These are phyloP conservation scores for Tilletia setariae DNA, from an alignment of 1,284 basidiomycete genomes.

Conservation along the genomic window DNA sequence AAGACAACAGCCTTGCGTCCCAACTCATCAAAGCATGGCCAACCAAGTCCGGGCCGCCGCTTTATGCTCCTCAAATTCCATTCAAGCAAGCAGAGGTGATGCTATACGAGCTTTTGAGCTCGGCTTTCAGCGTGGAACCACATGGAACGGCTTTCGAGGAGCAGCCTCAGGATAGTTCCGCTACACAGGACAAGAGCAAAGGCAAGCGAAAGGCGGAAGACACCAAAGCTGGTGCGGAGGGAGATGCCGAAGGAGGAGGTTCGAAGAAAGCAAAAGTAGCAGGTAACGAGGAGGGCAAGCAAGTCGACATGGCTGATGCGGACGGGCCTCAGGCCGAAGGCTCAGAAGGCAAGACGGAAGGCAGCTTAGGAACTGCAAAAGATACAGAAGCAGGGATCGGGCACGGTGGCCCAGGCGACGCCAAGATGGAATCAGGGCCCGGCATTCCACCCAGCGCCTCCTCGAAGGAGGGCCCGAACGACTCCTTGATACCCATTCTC, in stretches of 20 bases:
- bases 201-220: neutral
- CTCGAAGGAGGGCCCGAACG: neutral
- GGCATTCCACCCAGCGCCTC: neutral
- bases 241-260: neutral
- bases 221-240: neutral
- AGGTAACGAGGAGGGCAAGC: too few species aligned
- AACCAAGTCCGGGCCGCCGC: neutral
- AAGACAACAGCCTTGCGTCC: neutral
- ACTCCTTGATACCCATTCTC: neutral
- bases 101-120: slow-evolving; percentile 4
- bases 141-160: too few species aligned
- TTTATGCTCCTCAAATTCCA: slow-evolving; percentile 1
- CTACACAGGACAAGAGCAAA: neutral
- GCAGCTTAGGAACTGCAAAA: too few species aligned
- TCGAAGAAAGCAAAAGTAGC: too few species aligned
- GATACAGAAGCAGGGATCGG: too few species aligned
- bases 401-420: too few species aligned
- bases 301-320: too few species aligned
- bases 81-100: slow-evolving; percentile 1
- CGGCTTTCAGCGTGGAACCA: neutral
- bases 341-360: too few species aligned
- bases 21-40: neutral
- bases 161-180: neutral
- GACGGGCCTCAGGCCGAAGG: too few species aligned
- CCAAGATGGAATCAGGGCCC: too few species aligned